Conservation (phyloP, 2,329 filamentous ascomycete genomes). For the Xylariomycetidae sp. region DNA sequence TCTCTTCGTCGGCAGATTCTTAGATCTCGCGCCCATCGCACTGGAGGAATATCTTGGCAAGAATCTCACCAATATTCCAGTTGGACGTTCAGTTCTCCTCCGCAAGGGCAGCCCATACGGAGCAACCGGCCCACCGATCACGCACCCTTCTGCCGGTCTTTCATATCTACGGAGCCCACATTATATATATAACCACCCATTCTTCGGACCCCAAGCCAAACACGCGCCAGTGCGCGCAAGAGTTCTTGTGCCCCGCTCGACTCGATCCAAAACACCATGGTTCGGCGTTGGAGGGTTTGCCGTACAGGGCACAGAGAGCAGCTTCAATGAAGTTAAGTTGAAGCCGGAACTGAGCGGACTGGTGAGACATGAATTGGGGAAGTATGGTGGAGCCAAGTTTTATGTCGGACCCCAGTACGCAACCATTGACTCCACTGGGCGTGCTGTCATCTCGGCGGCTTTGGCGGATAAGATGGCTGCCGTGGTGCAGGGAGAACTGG, state of each 20-base stretch:
- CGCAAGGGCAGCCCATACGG: constrained; percentile 47
- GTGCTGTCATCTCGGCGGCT: too few relatives aligned
- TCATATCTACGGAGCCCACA: constrained; percentile 55
- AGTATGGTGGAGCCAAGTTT: constrained; percentile 50
- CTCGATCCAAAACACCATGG: too few relatives aligned
- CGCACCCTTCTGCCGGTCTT: constrained; percentile 58
- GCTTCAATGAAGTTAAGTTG: too few relatives aligned
- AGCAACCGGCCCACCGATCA: constrained; percentile 51
- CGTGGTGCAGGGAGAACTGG: too few relatives aligned
- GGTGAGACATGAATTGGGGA: constrained; percentile 38
- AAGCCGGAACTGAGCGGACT: constrained; percentile 10
- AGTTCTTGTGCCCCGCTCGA: constrained; percentile 46
- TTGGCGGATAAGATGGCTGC: too few relatives aligned
- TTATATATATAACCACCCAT: constrained; percentile 54
- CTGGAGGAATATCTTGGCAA: too few relatives aligned
- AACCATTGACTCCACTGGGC: constrained; percentile 46
- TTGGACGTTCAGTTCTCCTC: too few relatives aligned
- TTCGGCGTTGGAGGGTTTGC: constrained; percentile 56
- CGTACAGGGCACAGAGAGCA: too few relatives aligned
- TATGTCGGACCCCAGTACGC: constrained; percentile 47
- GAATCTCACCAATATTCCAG: too few relatives aligned
- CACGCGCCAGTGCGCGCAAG: constrained; percentile 47
- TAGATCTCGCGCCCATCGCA: constrained; percentile 54
- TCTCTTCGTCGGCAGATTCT: constrained; percentile 52
- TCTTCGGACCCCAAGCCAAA: constrained; percentile 54